phyloP scores from a whole-genome alignment of 805 yeast species.

The Teunomyces tritomae region DNA sequence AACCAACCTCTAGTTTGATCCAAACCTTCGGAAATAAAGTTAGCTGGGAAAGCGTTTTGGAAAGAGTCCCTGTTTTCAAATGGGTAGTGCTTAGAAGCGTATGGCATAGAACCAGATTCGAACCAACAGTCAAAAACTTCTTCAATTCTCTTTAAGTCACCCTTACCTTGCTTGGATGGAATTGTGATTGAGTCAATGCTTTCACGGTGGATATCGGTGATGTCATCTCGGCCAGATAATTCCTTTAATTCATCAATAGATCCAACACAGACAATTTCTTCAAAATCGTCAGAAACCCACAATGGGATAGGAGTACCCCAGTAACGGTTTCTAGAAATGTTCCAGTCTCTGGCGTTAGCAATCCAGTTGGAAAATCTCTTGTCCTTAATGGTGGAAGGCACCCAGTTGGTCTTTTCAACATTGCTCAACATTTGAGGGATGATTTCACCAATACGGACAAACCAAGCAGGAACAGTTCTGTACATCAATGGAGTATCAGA shows the following conservation, averaged over 20 bases:
- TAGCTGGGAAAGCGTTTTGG: slow-evolving; percentile 83
- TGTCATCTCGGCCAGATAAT: slow-evolving; percentile 75
- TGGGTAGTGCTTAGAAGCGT: slow-evolving; percentile 95
- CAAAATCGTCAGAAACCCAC: slow-evolving; percentile 93
- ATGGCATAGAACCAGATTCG: slow-evolving; percentile 99
- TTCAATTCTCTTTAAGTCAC: slow-evolving; percentile 82
- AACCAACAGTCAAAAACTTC: slow-evolving; percentile 99
- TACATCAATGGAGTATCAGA: slow-evolving; percentile 96
- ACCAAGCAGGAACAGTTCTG: slow-evolving; percentile 98
- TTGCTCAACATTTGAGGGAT: slow-evolving; percentile 87
- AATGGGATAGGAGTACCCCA: slow-evolving; percentile 99
- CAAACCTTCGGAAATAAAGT: slow-evolving; percentile 96
- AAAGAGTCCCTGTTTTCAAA: slow-evolving; percentile 80
- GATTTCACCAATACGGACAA: slow-evolving; percentile 82
- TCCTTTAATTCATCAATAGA: slow-evolving; percentile 83
- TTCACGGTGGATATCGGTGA: slow-evolving; percentile 93
- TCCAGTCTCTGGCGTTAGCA: slow-evolving; percentile 99
- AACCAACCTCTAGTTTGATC: slow-evolving; percentile 99
- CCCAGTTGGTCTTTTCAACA: slow-evolving; percentile 90
- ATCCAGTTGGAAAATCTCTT: slow-evolving; percentile 98
- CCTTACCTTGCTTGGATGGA: slow-evolving; percentile 89
- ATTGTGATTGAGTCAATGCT: slow-evolving; percentile 87
- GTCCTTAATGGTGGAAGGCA: slow-evolving; percentile 84
- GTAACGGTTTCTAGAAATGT: slow-evolving; percentile 94
- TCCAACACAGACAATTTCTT: slow-evolving; percentile 91